Percentiles rank a stretch among this genome's conserved stretches.
Evolutionary conservation across 345 rosid genomes (phyloP).

Genomic region (Moringa oleifera): DNA sequence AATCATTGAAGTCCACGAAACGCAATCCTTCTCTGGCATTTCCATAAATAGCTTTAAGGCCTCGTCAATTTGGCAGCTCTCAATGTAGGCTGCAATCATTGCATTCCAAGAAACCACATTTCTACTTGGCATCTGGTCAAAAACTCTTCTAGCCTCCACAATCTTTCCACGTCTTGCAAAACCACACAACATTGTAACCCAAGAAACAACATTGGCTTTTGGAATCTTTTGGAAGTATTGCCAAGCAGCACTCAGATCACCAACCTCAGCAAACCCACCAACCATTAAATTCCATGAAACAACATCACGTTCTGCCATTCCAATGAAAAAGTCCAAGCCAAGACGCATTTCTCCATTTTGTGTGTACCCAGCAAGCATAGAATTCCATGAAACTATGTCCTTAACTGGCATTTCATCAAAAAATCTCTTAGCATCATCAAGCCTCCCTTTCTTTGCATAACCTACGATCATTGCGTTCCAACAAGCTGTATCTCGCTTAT

Average conservation of each 20-base stretch:
- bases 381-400: conserved; percentile 80
- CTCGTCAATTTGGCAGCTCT: not conserved
- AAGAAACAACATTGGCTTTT: conserved; percentile 16
- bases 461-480: conserved; percentile 70
- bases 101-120: conserved; percentile 30
- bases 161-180: conserved; percentile 11
- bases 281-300: conserved; percentile 71
- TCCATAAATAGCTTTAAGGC: not conserved
- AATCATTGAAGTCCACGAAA: conserved; percentile 1
- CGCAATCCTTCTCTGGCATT: not conserved
- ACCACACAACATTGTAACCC: conserved; percentile 1
- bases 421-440: conserved; percentile 50
- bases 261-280: conserved; percentile 35
- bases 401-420: conserved; percentile 61
- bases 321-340: conserved; percentile 52
- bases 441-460: conserved; percentile 71
- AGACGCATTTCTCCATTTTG: conserved; percentile 38
- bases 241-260: conserved; percentile 36
- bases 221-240: conserved; percentile 26
- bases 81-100: not conserved
- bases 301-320: conserved; percentile 22
- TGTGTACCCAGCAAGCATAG: conserved; percentile 85
- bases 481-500: conserved; percentile 22
- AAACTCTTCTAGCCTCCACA: conserved; percentile 23
- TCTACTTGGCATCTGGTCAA: conserved; percentile 29